These are phyloP conservation scores for Coniochaeta pulveracea DNA, from an alignment of 2,329 filamentous ascomycete genomes.

Conservation along the genomic window DNA sequence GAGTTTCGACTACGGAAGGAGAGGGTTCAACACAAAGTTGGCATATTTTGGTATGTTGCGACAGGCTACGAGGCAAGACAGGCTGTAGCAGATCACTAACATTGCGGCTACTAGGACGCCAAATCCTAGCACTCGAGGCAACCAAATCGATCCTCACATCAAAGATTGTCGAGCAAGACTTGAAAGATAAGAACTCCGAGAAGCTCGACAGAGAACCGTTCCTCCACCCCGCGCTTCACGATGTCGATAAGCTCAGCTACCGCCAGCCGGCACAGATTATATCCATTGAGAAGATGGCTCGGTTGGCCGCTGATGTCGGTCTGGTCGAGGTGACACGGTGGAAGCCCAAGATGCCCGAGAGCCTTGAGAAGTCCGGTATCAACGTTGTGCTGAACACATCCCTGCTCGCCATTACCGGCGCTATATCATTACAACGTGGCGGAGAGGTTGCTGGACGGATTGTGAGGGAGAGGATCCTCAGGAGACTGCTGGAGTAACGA, in stretches of 20 bases:
- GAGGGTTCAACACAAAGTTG: constrained; percentile 88
- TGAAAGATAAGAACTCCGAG: constrained; percentile 11
- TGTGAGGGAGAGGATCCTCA: constrained; percentile 65
- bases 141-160: constrained; percentile 15
- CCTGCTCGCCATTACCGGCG: constrained; percentile 78
- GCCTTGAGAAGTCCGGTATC: constrained; percentile 61
- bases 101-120: constrained; percentile 11
- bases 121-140: constrained; percentile 15
- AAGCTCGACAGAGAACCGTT: constrained; percentile 50
- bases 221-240: constrained; percentile 56
- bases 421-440: constrained; percentile 79
- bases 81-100: background rate
- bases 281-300: constrained; percentile 52
- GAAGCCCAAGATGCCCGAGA: constrained; percentile 67
- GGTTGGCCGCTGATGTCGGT: constrained; percentile 58
- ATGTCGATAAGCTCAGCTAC: constrained; percentile 60
- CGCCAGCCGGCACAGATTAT: constrained; percentile 50
- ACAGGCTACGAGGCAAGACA: background rate
- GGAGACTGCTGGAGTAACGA: constrained; percentile 17
- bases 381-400: constrained; percentile 66
- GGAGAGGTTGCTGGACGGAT: constrained; percentile 65
- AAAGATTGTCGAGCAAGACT: background rate
- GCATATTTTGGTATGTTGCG: constrained; percentile 66
- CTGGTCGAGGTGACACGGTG: constrained; percentile 71
- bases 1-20: constrained; percentile 89